These are phyloP conservation scores for Termitomyces sp. DNA, from an alignment of 768 basidiomycete genomes.

Conservation along the genomic window DNA sequence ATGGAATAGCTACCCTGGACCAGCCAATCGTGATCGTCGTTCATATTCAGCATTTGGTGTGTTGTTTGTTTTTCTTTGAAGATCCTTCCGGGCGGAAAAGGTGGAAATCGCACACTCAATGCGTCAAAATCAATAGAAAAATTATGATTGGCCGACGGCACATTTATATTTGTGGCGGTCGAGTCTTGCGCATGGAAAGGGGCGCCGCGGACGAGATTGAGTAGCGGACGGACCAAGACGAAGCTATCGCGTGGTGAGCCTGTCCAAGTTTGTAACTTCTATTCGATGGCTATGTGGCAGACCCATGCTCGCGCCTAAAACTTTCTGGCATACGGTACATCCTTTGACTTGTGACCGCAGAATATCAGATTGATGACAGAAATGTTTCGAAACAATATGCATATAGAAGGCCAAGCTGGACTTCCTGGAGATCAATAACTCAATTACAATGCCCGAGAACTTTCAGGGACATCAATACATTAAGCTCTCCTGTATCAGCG, in stretches of 20 bases:
- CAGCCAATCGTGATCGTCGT: neutral
- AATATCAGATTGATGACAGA: no score
- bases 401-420: neutral
- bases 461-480: neutral
- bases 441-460: neutral
- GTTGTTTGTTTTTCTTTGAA: constrained; percentile 2
- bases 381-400: no score
- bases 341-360: neutral
- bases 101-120: neutral
- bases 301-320: no score
- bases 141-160: neutral
- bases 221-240: constrained; percentile 8
- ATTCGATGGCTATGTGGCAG: neutral
- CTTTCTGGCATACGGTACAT: no score
- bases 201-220: neutral
- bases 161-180: neutral
- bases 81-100: constrained; percentile 5
- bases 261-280: neutral
- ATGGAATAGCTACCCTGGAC: neutral
- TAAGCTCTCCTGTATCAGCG: no score
- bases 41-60: neutral
- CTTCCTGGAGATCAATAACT: constrained; percentile 6
- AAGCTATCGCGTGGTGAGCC: neutral
- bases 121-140: neutral
- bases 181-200: neutral